Evolutionary conservation across 257 asterid species (phyloP), one percentile per base, ranked within the genome.

Genomic region (Fraxinus excelsior): DNA sequence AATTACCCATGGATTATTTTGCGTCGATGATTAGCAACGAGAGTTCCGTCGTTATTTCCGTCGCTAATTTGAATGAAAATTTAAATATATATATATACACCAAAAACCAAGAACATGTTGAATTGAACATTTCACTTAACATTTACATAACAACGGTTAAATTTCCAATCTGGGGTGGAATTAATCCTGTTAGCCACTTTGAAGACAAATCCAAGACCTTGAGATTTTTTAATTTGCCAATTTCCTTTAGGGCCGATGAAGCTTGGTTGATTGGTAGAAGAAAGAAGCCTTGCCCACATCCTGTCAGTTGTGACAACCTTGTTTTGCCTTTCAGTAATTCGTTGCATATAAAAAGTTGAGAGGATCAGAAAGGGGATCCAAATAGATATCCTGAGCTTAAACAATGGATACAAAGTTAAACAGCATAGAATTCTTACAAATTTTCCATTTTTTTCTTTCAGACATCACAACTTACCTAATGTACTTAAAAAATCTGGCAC

Each of bases 121-220:
- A 32, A 32, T 32, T 32, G 35, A 32, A 32, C 6, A 0, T 23
- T 70, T 21, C 80, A 87, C 99, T n/a, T 80, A 73, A 92, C 99
- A 95, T 85, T 80, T 85, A 90, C 80, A 83, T 65, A 31, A 91
- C 79, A 88, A 78, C 80, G 74, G 90, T 75, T 79, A 95, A 84
- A 80, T 91, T 89, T 74, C 97, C 98, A 65, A 90, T 85, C 82
- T 89, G 88, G 0, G 79, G 85, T 4, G 97, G 97, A 83, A 95
- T 91, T 46, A 89, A 75, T 79, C 99, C 99, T 4, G 92, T 81
- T 65, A 95, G 87, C 85, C 75, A 91, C 78, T 93, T 93, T 60
- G 84, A 81, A 51, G 97, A 87, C 94, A 95, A 90, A 82, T 95
- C 97, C 84, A 95, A 82, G 28, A 86, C 91, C 85, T 81, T 88